Evolutionary conservation across 1,284 basidiomycete species (phyloP), one percentile per base, ranked within the genome.

Genomic region (Sanghuangporus sanghuang): DNA sequence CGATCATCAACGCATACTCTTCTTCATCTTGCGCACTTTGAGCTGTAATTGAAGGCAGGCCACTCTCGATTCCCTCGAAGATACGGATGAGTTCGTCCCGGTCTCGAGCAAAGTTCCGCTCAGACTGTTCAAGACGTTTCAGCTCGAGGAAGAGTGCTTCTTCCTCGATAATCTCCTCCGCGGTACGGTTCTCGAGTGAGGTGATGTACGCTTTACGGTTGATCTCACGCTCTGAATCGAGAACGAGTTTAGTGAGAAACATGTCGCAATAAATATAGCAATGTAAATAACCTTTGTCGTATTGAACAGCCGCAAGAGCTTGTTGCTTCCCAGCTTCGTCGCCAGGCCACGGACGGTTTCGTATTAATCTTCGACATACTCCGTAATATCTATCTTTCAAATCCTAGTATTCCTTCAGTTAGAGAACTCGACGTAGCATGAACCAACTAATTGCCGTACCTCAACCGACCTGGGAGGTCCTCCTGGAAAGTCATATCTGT

Each of bases 371-470:
- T 39, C 96, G 85, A 73, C 95, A 97, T 23, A 97, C 90, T 59
- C 92, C 89, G 72, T 92, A 98, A 73, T 99, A 99, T 40, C 97
- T 81, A 67, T 95, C 92, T 78, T 99, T 98, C 70, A 99, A 77
- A 66, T 98, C 96, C 92, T 97, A 72, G 42, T 27, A 2, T 62
- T 42, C 63, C 38, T 40, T 6, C 14, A 14, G 44, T 6, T 16
- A 14, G 44, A 52, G 6, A 57, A 44, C 18, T 27, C 27, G 2
- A 57, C 2, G 2, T n/a, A n/a, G 16, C 7, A n/a, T 16, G 16
- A n/a, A 11, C 9, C 7, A 5, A 27, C 68, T 59, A 53, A 35
- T 7, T 27, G 16, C 32, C 77, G 59, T 69, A 89, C 92, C 80
- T 95, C 93, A 54, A 95, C 79, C 2, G 84, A 81, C 18, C 92